Conservation (phyloP, 441 rosid genomes). For the Brassica hybrid region DNA sequence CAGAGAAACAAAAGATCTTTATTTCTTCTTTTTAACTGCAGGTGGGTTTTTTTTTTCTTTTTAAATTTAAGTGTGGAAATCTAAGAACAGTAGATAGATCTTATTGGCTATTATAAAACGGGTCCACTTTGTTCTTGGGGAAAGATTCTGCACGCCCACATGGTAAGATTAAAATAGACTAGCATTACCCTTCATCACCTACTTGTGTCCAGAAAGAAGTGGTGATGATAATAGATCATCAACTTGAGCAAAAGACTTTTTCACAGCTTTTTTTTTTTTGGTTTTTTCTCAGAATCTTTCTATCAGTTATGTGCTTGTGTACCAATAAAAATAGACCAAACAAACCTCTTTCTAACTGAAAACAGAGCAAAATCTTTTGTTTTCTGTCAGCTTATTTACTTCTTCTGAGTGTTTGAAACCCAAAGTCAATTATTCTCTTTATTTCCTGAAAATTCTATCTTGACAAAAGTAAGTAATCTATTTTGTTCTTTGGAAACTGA, state of each 20-base stretch:
- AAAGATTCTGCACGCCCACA: slow-evolving; percentile 54
- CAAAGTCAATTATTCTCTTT: slow-evolving; percentile 26
- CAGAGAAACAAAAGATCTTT: slow-evolving; percentile 32
- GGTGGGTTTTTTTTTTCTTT: slow-evolving; percentile 12
- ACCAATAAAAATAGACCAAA: slow-evolving; percentile 35
- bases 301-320: slow-evolving; percentile 32
- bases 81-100: slow-evolving; percentile 40
- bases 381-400: slow-evolving; percentile 26
- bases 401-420: slow-evolving; percentile 36
- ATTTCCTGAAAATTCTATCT: slow-evolving; percentile 32
- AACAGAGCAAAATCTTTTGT: slow-evolving; percentile 31
- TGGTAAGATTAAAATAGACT: slow-evolving; percentile 38
- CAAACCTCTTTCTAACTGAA: slow-evolving; percentile 35
- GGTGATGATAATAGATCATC: slow-evolving; percentile 39
- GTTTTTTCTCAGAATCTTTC: slow-evolving; percentile 33
- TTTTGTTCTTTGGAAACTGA: slow-evolving; percentile 40
- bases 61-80: slow-evolving; percentile 31
- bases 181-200: slow-evolving; percentile 36
- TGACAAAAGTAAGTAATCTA: slow-evolving; percentile 46
- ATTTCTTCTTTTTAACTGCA: slow-evolving; percentile 4
- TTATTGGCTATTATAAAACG: slow-evolving; percentile 34
- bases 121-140: slow-evolving; percentile 31
- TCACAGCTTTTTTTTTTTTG: slow-evolving; percentile 8
- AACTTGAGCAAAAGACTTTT: slow-evolving; percentile 22
- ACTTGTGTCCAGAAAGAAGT: slow-evolving; percentile 31